Percentiles rank a stretch among this genome's conserved stretches.
These are phyloP conservation scores for Candida boleticola DNA, from an alignment of 805 yeast genomes.

Conservation along the genomic window DNA sequence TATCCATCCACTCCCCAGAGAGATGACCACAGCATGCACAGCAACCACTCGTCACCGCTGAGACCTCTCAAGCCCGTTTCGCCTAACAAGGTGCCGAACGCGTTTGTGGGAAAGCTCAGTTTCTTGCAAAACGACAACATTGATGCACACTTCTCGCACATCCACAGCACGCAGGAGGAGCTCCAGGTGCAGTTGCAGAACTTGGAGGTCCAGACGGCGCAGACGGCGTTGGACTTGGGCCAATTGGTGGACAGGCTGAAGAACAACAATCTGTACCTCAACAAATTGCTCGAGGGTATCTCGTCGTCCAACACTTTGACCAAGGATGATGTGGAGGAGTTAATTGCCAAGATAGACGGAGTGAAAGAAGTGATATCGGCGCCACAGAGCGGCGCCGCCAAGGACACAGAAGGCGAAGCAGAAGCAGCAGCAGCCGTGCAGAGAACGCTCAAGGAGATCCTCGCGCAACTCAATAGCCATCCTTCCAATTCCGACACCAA, in stretches of 20 bases:
- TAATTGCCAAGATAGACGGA: constrained; percentile 18
- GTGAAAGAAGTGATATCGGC: constrained; percentile 7
- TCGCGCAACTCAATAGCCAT: not conserved
- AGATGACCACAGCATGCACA: not conserved
- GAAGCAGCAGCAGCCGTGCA: not conserved
- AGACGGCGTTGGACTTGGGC: constrained; percentile 33
- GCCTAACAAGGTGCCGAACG: constrained; percentile 20
- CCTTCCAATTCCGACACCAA: not conserved
- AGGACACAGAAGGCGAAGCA: not conserved
- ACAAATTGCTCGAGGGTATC: constrained; percentile 30
- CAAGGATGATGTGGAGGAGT: constrained; percentile 25
- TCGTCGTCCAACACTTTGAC: constrained; percentile 37
- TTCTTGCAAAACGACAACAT: constrained; percentile 32
- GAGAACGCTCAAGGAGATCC: not conserved
- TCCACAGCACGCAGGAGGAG: constrained; percentile 25
- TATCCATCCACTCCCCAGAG: constrained; percentile 1
- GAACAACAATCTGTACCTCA: constrained; percentile 38
- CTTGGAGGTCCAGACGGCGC: constrained; percentile 33
- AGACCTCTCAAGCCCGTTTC: constrained; percentile 23
- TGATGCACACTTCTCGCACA: constrained; percentile 31
- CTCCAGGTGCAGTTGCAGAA: constrained; percentile 27
- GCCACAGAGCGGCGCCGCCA: not conserved
- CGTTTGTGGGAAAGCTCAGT: constrained; percentile 22
- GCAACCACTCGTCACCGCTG: not conserved
- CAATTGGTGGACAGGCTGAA: constrained; percentile 39